A percentile compares a stretch with the other conserved stretches of the same genome.
Evolutionary conservation across 75 land plant genomes (phyloP).

Genomic region (Cryptomeria japonica): DNA sequence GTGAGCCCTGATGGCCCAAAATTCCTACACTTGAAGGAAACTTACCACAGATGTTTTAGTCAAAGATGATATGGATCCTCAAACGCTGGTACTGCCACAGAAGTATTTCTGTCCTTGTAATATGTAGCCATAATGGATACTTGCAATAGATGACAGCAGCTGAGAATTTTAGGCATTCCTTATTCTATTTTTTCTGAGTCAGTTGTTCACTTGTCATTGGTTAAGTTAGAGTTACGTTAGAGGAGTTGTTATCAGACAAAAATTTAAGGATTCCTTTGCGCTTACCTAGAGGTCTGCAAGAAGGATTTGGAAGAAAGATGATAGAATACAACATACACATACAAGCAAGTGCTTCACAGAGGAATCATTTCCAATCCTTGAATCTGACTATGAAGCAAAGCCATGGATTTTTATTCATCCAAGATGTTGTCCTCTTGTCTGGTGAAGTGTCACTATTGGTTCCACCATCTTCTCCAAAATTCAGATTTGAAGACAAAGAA

Average conservation of each 20-base stretch:
- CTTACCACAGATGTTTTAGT: no score
- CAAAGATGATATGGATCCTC: background rate
- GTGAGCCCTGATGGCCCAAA: background rate
- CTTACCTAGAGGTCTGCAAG: background rate
- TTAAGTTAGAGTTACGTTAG: no score
- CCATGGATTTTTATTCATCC: background rate
- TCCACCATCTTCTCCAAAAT: background rate
- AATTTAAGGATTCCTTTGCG: no score
- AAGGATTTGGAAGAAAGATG: background rate
- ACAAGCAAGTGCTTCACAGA: background rate
- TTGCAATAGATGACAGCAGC: background rate
- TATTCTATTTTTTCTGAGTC: no score
- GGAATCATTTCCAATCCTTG: background rate
- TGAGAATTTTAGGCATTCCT: no score
- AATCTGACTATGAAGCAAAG: background rate
- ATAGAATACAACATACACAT: background rate
- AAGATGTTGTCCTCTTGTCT: slow-evolving; percentile 37
- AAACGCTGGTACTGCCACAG: background rate
- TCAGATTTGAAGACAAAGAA: background rate
- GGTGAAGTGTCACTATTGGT: slow-evolving; percentile 43
- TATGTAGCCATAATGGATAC: background rate
- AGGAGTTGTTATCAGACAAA: no score
- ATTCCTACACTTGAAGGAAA: no score
- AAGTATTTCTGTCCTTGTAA: background rate
- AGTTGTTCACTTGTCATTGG: no score